phyloP scores from a whole-genome alignment of 768 basidiomycete species.

The Cystofilobasidium capitatum region DNA sequence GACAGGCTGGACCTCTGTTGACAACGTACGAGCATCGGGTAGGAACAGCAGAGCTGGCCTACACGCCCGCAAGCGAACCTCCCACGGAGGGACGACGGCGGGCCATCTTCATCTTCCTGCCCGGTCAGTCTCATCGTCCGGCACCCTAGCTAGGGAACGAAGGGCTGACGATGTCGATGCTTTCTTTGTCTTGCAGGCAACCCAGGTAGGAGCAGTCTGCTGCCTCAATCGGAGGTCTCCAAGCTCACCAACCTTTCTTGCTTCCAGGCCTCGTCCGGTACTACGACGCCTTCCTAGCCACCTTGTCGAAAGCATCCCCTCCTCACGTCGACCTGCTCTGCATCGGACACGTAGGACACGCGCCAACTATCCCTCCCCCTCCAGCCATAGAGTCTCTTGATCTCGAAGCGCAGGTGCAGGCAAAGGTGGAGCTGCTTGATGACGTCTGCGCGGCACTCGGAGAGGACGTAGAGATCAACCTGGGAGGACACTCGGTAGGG shows the following conservation, averaged over 20 bases:
- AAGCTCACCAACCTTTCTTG: background rate
- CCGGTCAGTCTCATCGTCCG: no score
- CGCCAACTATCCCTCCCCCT: background rate
- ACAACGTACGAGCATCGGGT: background rate
- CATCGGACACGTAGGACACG: constrained; percentile 6
- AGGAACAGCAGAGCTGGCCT: background rate
- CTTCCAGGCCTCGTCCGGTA: constrained; percentile 1
- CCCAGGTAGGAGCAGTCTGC: background rate
- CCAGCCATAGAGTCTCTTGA: background rate
- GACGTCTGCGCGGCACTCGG: background rate
- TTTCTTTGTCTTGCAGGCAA: background rate
- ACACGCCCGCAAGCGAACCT: background rate
- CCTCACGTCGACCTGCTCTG: constrained; percentile 1
- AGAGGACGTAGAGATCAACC: background rate
- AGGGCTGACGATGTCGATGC: no score
- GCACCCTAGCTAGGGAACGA: no score
- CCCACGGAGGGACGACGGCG: background rate
- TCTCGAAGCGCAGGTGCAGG: constrained; percentile 1
- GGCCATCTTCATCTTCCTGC: background rate
- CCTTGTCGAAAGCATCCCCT: background rate
- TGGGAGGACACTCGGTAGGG: constrained; percentile 2
- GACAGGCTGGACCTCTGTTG: no score
- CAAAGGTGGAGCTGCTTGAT: background rate
- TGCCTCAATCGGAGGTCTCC: no score
- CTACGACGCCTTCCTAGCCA: background rate